These are phyloP conservation scores for Nelumbo lutea DNA, from an alignment of 164 flowering plant genomes.

Conservation along the genomic window DNA sequence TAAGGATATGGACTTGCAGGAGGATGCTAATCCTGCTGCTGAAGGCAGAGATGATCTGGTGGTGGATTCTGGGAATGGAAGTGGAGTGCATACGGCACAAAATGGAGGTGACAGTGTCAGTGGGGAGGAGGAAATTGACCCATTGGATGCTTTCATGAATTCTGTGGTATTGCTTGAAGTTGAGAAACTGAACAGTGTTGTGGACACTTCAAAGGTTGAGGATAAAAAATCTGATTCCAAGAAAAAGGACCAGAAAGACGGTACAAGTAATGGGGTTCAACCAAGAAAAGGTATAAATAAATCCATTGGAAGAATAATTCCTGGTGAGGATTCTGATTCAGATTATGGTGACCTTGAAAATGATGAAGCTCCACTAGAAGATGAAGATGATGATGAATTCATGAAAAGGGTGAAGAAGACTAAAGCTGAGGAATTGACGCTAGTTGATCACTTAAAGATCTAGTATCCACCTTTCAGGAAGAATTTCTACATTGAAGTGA, in stretches of 20 bases:
- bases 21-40: background rate
- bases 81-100: background rate
- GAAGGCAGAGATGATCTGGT: background rate
- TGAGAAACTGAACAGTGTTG: background rate
- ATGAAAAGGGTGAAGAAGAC: background rate
- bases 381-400: too few species aligned
- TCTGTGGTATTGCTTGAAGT: background rate
- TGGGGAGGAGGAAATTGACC: background rate
- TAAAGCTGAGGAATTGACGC: background rate
- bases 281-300: background rate
- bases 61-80: too few species aligned
- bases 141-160: background rate
- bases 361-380: too few species aligned
- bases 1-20: background rate
- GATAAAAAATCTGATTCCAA: background rate
- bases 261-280: background rate
- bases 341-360: background rate
- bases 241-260: background rate
- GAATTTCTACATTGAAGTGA: too few species aligned
- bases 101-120: background rate
- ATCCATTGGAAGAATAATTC: background rate
- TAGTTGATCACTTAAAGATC: slow-evolving; percentile 1
- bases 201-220: background rate
- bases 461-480: background rate
- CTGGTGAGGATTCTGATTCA: background rate